Base-by-base conservation (phyloP, 441 rosid species). In the Brassica hybrid region DNA sequence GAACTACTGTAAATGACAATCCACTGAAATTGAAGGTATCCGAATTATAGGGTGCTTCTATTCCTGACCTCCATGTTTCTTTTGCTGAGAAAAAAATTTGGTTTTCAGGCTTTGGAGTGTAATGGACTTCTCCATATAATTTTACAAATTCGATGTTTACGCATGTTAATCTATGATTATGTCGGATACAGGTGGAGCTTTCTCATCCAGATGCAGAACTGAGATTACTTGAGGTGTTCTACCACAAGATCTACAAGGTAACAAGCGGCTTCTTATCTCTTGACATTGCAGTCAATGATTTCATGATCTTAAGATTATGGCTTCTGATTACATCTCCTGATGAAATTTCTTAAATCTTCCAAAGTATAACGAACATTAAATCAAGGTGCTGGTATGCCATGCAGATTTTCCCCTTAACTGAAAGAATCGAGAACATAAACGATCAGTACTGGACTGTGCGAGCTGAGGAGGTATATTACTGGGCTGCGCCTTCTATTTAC, bases 381-480 rank as follows among this genome's bases (percentile, higher is more conserved):
- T 57, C 8, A n/a, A 25, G 18, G 57, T 65, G 12, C 23, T 56
- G 23, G 41, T 68, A 63, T 75, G 65, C 12, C 21, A 59, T 85
- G 86, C 88, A 91, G 96, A 88, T 88, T 74, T 89, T 89, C 71
- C 91, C 93, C 36, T 85, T 73, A 61, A 79, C 67, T 74, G 91
- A 89, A 80, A 89, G 86, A 84, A 91, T 91, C 80, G 94, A 89
- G 80, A 86, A 87, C 65, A 88, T 91, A 72, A 89, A 88, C 85
- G 94, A 91, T 78, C 93, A 89, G 65, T 88, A 86, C 86, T 89
- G 94, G 96, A 89, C 93, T 17, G 69, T 91, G 65, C 88, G 92
- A 61, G 94, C 94, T 70, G 96, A 91, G 80, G 96, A 91, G 92
- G 96, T 86, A 65, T 74, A 56, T 75, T 38, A 52, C 58, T 67